Evolutionary conservation across 192 early-diverging fungal genomes (phyloP), one percentile per base, ranked within the genome.

Genomic region (Umbelopsis sp.): DNA sequence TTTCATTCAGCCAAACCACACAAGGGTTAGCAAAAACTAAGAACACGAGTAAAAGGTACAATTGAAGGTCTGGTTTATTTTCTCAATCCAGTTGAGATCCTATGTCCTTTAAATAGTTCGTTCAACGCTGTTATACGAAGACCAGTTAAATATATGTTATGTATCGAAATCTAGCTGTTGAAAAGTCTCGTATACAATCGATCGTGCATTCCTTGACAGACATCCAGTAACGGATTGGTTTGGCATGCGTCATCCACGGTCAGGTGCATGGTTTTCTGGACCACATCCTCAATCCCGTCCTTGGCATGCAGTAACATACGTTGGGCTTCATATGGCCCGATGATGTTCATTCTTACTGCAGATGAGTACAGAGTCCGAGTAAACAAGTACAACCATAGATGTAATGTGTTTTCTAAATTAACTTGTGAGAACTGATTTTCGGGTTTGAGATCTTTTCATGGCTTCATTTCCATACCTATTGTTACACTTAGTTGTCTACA

Each of bases 311-410:
- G 80, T 71, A 95, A 81, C 25, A 92, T 77, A 41, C 86, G 80
- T 71, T 98, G 96, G 6, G 92, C 94, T 59, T 91, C 86, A 76
- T 96, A 94, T 7, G 96, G 96, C 1, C 96, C 96, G 49, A 95
- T 83, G 9, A 97, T 82, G 73, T 95, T 96, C 32, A 98, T 82
- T 12, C 96, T 86, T 25, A 98, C 91, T 7, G 94, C 94, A 0
- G 94, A 90, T 1, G 94, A 96, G 52, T 96, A 85, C 10, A 95
- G 76, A n/a, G 92, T 86, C 12, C 96, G 89, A n/a, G 90, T 87
- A 83, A 94, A 94, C 38, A 94, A 80, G 77, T 94, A 97, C 59
- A 98, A 69, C 70, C 87, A 91, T 41, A 97, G 82, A 70, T 91
- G 89, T 71, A 88, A 80, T 12, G 91, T 87, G 45, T 90, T 88